Conservation (phyloP, 2,329 filamentous ascomycete species). For the Sclerotinia glacialis region DNA sequence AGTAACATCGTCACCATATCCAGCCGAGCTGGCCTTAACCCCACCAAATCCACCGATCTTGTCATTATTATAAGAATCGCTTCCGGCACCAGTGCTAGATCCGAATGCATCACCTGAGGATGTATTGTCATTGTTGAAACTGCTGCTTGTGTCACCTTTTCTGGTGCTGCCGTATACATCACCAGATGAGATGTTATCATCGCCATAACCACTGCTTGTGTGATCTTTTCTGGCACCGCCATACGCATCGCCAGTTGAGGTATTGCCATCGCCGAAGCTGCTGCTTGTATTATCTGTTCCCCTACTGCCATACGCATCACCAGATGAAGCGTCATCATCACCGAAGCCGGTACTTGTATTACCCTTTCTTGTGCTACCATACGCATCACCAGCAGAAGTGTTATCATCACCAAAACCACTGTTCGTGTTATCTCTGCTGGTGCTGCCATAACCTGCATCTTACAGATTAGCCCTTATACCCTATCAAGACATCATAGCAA, state of each 20-base stretch:
- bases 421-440: not conserved
- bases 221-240: not conserved
- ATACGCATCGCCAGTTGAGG: not conserved
- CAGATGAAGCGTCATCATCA: not conserved
- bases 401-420: not conserved
- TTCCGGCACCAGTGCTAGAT: not conserved
- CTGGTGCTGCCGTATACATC: not conserved
- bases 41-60: not conserved
- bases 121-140: not conserved
- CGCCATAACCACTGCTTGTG: not conserved
- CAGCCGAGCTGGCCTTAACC: not conserved
- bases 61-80: not conserved
- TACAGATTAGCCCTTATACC: not conserved
- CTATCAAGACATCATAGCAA: not conserved
- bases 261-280: not conserved
- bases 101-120: not conserved
- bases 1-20: not conserved
- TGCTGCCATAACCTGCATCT: not conserved
- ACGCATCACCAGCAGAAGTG: not conserved
- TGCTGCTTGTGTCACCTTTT: not conserved
- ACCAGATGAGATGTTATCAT: not conserved
- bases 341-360: not conserved
- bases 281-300: not conserved
- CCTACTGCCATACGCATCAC: not conserved
- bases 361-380: not conserved